Evolutionary conservation across 805 yeast genomes (phyloP).

Genomic region (Candida ficus): DNA sequence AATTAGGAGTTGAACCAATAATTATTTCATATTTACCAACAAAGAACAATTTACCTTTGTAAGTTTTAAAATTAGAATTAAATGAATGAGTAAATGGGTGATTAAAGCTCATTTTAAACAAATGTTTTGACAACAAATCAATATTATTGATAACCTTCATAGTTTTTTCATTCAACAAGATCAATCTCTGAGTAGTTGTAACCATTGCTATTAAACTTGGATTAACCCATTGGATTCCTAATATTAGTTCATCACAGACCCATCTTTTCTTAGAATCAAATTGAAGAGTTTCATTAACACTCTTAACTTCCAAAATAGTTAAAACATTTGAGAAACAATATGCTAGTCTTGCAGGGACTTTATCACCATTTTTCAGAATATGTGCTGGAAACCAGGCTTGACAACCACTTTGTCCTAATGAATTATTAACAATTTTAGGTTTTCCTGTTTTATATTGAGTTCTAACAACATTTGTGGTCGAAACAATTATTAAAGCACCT

Average conservation of each 20-base stretch:
- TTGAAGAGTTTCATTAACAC: slow-evolving; percentile 29
- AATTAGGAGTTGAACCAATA: slow-evolving; percentile 56
- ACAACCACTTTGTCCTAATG: slow-evolving; percentile 37
- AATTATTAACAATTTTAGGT: slow-evolving; percentile 33
- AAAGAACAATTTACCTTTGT: slow-evolving; percentile 44
- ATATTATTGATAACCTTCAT: slow-evolving; percentile 27
- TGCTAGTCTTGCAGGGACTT: slow-evolving; percentile 46
- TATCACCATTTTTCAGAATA: slow-evolving; percentile 18
- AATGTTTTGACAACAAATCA: slow-evolving; percentile 27
- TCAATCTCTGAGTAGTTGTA: slow-evolving; percentile 41
- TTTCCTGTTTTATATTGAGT: slow-evolving; percentile 51
- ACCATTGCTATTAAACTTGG: slow-evolving; percentile 34
- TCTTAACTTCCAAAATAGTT: slow-evolving; percentile 46
- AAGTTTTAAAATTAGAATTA: slow-evolving; percentile 28
- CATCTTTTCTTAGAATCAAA: slow-evolving; percentile 38
- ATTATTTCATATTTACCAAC: slow-evolving; percentile 48
- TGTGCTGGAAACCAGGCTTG: slow-evolving; percentile 62
- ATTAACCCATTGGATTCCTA: slow-evolving; percentile 54
- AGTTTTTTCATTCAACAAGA: slow-evolving; percentile 36
- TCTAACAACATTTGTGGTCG: slow-evolving; percentile 44
- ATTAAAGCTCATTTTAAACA: slow-evolving; percentile 26
- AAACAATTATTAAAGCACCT: slow-evolving; percentile 43
- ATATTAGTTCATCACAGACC: slow-evolving; percentile 44
- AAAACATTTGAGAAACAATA: slow-evolving; percentile 65
- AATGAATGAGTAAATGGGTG: slow-evolving; percentile 11